phyloP scores from a whole-genome alignment of 306 rosid species.

The Vigna trinervia region DNA sequence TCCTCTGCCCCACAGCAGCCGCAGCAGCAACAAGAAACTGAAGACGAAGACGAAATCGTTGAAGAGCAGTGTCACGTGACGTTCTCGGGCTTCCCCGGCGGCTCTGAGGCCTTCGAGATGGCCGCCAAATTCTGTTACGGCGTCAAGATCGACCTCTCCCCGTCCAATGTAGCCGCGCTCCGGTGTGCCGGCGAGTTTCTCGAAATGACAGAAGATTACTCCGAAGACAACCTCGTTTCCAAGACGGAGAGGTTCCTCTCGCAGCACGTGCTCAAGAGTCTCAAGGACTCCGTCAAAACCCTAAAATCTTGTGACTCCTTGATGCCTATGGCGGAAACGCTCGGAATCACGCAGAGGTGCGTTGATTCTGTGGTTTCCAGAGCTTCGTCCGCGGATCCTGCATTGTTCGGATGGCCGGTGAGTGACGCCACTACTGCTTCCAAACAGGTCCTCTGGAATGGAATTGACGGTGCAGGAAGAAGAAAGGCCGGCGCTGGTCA shows the following conservation, averaged over 20 bases:
- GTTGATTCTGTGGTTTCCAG: slow-evolving; percentile 64
- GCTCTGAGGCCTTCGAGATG: slow-evolving; percentile 82
- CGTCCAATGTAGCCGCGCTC: slow-evolving; percentile 82
- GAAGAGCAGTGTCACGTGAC: slow-evolving; percentile 73
- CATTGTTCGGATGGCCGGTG: slow-evolving; percentile 90
- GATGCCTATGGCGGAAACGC: slow-evolving; percentile 64
- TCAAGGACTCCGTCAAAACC: slow-evolving; percentile 74
- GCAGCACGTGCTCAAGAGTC: slow-evolving; percentile 68
- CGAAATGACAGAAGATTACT: slow-evolving; percentile 90
- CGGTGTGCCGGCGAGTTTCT: slow-evolving; percentile 97
- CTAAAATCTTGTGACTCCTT: slow-evolving; percentile 80
- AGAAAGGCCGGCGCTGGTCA: slow-evolving; percentile 46
- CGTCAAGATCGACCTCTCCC: slow-evolving; percentile 76
- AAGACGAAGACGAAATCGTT: slow-evolving; percentile 71
- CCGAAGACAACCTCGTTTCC: slow-evolving; percentile 86
- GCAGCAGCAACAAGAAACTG: slow-evolving; percentile 43
- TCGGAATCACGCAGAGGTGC: slow-evolving; percentile 77
- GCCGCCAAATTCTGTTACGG: slow-evolving; percentile 97
- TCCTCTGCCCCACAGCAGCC: slow-evolving; percentile 42
- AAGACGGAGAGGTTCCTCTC: slow-evolving; percentile 81
- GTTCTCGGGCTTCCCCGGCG: slow-evolving; percentile 79
- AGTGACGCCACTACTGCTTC: slow-evolving; percentile 54
- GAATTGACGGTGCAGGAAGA: slow-evolving; percentile 62
- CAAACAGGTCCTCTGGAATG: slow-evolving; percentile 73
- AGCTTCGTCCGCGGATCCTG: slow-evolving; percentile 74